Base-by-base conservation (phyloP, 1,284 basidiomycete genomes). In the Cryptococcus sp. region DNA sequence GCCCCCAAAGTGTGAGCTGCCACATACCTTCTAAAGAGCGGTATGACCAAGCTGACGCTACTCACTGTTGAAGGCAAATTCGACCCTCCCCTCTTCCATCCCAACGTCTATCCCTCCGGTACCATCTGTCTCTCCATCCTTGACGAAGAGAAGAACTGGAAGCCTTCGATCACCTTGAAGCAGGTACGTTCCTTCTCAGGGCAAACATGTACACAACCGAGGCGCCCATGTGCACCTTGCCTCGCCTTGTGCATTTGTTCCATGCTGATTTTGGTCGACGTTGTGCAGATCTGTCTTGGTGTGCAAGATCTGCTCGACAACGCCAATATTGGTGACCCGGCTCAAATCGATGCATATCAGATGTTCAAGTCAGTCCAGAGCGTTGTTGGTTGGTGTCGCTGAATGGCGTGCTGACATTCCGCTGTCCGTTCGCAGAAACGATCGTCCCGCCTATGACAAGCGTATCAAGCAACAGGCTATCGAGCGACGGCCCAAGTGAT, bases 131-230 rank as follows among this genome's bases (percentile, higher is more conserved):
- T 99, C 22, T 97, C 93, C 16, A 99, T 99, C 74, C 81, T 99
- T 42, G 95, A 99, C 75, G 96, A 99, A 77, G 96, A 99, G 79
- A 99, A 99, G 79, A 89, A 88, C 5, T 99, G 96, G 96, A 98
- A 98, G 78, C 93, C 96, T 11, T 90, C 93, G 1, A 98, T 99
- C 70, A 99, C 94, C 2, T 93, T 99, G 80, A 99, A 99, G 79
- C 94, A 98, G 84, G 93, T 91, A 42, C 47, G 84, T 72, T 30
- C 8, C 2, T 13, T 8, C 10, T 13, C 7, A 35, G 10, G 2
- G 10, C 30, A 35, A 8, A 35, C 30, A 35, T 10, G 8, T 8
- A 35, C 30, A 2, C 13, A 10, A 13, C 13, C 30, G 2, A 5
- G 30, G 7, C 30, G 30, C 8, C 30, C 30, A 35, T 4, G 30